phyloP scores from a whole-genome alignment of 2,329 filamentous ascomycete species.

The Sclerotinia sclerotiorum region DNA sequence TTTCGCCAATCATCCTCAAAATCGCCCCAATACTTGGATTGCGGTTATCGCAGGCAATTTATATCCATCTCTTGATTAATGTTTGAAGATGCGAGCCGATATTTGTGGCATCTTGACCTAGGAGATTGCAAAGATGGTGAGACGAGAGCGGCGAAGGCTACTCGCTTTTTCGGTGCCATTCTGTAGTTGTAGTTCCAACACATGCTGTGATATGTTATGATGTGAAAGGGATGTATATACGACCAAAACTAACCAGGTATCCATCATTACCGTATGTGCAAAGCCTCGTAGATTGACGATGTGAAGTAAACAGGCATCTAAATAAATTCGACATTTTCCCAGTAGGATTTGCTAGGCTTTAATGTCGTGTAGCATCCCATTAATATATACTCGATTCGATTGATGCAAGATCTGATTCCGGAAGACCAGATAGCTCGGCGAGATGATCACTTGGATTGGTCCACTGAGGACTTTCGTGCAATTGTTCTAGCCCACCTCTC shows the following conservation, averaged over 20 bases:
- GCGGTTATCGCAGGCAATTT: conserved; percentile 41
- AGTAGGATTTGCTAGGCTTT: too few species aligned
- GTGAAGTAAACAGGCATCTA: conserved; percentile 51
- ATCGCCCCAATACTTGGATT: conserved; percentile 51
- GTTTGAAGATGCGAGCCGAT: conserved; percentile 46
- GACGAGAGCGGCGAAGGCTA: conserved; percentile 48
- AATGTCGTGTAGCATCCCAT: conserved; percentile 51
- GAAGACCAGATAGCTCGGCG: conserved; percentile 52
- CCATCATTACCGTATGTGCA: conserved; percentile 52
- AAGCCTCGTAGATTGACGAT: conserved; percentile 50
- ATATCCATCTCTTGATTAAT: conserved; percentile 47
- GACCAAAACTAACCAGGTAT: conserved; percentile 57
- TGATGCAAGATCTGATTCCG: conserved; percentile 51
- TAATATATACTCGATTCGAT: conserved; percentile 52
- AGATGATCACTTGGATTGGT: conserved; percentile 47
- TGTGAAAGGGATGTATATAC: conserved; percentile 37
- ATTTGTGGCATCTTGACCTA: conserved; percentile 43
- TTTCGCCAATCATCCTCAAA: conserved; percentile 48
- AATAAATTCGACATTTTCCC: conserved; percentile 48
- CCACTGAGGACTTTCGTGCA: neutral
- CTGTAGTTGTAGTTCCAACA: conserved; percentile 34
- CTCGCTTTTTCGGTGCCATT: conserved; percentile 52
- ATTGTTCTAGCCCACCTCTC: conserved; percentile 44
- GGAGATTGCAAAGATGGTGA: conserved; percentile 40
- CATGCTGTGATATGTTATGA: neutral